These are phyloP conservation scores for Yarrowia galli DNA, from an alignment of 1,139 yeast species.

Conservation along the genomic window DNA sequence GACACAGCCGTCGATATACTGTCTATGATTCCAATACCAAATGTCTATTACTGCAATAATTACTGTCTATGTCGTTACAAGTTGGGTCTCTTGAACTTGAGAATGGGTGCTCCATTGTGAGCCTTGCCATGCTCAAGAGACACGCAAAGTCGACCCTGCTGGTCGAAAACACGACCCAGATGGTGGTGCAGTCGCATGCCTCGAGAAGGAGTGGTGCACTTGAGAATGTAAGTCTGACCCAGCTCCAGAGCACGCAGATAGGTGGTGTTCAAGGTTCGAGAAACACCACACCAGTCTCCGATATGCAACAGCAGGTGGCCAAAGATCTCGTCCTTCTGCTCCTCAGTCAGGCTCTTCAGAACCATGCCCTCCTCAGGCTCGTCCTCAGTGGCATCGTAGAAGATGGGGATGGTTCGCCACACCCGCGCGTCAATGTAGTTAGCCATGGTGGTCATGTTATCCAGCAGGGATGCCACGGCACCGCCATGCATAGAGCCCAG, in stretches of 20 bases:
- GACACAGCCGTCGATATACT: no score
- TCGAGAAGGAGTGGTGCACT: conserved; percentile 35
- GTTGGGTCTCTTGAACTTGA: conserved; percentile 29
- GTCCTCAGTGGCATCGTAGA: conserved; percentile 35
- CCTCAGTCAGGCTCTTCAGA: conserved; percentile 22
- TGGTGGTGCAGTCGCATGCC: conserved; percentile 38
- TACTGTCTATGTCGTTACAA: neutral
- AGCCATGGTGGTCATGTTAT: conserved; percentile 37
- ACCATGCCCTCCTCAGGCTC: conserved; percentile 36
- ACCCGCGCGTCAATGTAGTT: conserved; percentile 35
- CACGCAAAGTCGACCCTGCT: conserved; percentile 31
- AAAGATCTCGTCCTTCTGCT: conserved; percentile 33
- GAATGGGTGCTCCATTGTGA: conserved; percentile 19
- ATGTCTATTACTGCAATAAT: conserved; percentile 1
- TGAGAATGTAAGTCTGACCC: conserved; percentile 23
- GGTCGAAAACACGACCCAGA: conserved; percentile 23
- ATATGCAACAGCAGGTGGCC: conserved; percentile 30
- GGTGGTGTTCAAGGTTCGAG: conserved; percentile 36
- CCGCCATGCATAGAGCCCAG: conserved; percentile 39
- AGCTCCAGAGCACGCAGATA: conserved; percentile 32
- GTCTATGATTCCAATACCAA: no score
- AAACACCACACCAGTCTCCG: conserved; percentile 38
- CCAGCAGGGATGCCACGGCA: conserved; percentile 32
- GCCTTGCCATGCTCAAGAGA: conserved; percentile 37
- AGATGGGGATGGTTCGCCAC: conserved; percentile 36